Conservation (phyloP, 2,329 filamentous ascomycete genomes). For the Parastagonospora avenae region DNA sequence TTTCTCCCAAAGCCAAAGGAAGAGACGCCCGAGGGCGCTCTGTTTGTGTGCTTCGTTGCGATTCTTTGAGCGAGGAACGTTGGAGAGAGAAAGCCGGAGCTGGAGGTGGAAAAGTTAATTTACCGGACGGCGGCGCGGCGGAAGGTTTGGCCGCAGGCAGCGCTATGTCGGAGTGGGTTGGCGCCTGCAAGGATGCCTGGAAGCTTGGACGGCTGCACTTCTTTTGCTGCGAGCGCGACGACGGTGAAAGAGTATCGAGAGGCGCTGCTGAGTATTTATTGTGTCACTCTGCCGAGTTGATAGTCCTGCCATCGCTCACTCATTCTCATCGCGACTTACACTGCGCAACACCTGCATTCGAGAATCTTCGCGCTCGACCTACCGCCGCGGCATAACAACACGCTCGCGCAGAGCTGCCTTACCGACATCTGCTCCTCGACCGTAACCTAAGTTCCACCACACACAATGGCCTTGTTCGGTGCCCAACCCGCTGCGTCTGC, state of each 20-base stretch:
- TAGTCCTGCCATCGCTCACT: background rate
- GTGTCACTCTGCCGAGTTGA: constrained; percentile 1
- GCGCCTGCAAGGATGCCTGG: constrained; percentile 31
- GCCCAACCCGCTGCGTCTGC: constrained; percentile 59
- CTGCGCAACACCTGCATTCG: constrained; percentile 7
- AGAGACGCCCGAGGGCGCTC: constrained; percentile 52
- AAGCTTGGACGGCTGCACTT: constrained; percentile 26
- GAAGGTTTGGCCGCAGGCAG: constrained; percentile 20
- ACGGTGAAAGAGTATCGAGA: constrained; percentile 16
- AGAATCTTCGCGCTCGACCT: constrained; percentile 1
- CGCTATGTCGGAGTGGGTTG: constrained; percentile 24
- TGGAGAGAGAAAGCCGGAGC: constrained; percentile 38
- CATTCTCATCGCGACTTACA: background rate
- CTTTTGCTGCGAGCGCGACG: constrained; percentile 21
- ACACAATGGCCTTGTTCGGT: constrained; percentile 66
- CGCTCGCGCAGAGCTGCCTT: constrained; percentile 31
- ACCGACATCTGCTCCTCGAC: constrained; percentile 8
- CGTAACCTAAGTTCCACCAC: constrained; percentile 3
- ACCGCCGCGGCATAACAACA: constrained; percentile 3
- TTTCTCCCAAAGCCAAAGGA: constrained; percentile 95
- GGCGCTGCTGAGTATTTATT: constrained; percentile 5
- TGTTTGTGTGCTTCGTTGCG: constrained; percentile 98
- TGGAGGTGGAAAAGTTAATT: constrained; percentile 26
- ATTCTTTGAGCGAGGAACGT: constrained; percentile 98
- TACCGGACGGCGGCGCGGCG: constrained; percentile 19